phyloP scores from a whole-genome alignment of 495 filamentous ascomycete species.

The Penicillium maclennaniae region DNA sequence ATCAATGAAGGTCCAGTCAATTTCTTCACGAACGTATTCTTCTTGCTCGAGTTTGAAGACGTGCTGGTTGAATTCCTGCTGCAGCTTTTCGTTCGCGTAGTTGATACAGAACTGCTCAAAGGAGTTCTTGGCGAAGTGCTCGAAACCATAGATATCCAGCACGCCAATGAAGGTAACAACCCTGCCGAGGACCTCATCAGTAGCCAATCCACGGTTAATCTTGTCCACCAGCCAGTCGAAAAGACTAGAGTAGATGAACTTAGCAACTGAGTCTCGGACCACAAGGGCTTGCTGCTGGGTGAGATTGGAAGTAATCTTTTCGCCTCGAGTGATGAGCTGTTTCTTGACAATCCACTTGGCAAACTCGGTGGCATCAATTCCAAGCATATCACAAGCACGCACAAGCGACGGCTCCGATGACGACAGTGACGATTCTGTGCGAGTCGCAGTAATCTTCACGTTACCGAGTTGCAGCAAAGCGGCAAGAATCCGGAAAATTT shows the following conservation, averaged over 20 bases:
- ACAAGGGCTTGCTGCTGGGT: slow-evolving; percentile 92
- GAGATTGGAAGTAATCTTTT: slow-evolving; percentile 96
- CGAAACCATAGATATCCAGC: slow-evolving; percentile 99
- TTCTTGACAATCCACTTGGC: slow-evolving; percentile 99
- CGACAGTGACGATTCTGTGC: slow-evolving; percentile 81
- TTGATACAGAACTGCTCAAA: slow-evolving; percentile 99
- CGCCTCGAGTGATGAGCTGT: slow-evolving; percentile 91
- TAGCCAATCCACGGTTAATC: slow-evolving; percentile 87
- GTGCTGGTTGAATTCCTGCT: slow-evolving; percentile 99
- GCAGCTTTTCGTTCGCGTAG: slow-evolving; percentile 98
- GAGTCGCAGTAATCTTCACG: slow-evolving; percentile 85
- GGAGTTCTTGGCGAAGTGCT: slow-evolving; percentile 99
- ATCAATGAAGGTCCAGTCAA: slow-evolving; percentile 99
- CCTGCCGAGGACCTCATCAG: slow-evolving; percentile 76
- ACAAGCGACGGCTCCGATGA: slow-evolving; percentile 76
- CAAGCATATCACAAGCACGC: slow-evolving; percentile 79
- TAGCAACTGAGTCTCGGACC: slow-evolving; percentile 95
- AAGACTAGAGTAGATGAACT: slow-evolving; percentile 96
- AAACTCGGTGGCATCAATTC: slow-evolving; percentile 82
- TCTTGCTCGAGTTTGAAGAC: slow-evolving; percentile 99
- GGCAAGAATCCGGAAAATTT: slow-evolving; percentile 88
- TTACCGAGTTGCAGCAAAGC: slow-evolving; percentile 95
- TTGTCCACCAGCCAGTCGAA: slow-evolving; percentile 98
- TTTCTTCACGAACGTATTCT: slow-evolving; percentile 94
- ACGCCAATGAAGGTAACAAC: slow-evolving; percentile 97